Evolutionary conservation across 441 rosid genomes (phyloP).

Genomic region (Populus trichocarpa): DNA sequence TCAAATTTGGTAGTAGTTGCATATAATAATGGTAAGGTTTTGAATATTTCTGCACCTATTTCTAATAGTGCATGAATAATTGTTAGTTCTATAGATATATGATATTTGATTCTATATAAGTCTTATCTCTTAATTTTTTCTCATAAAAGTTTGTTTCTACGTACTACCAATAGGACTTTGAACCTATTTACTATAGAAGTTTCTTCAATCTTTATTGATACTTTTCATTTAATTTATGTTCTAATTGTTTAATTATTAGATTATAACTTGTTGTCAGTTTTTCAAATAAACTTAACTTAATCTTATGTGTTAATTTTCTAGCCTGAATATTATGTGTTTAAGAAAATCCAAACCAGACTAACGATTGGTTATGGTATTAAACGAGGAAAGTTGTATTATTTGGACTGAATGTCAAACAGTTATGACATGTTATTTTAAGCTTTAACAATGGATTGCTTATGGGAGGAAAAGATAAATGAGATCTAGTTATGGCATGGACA

Average conservation of each 20-base stretch:
- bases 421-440: too few relatives aligned
- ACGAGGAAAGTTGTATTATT: not conserved
- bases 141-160: not conserved
- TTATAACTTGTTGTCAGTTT: not conserved
- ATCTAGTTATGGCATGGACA: too few relatives aligned
- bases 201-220: not conserved
- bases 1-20: not conserved
- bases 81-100: not conserved
- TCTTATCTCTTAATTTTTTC: not conserved
- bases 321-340: conserved; percentile 1
- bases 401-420: not conserved
- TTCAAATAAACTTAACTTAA: conserved; percentile 5
- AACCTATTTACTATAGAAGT: not conserved
- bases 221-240: not conserved
- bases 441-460: too few relatives aligned
- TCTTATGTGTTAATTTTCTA: conserved; percentile 2
- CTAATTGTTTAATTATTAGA: not conserved
- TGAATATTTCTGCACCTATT: conserved; percentile 2
- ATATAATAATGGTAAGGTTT: not conserved
- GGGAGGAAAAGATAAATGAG: too few relatives aligned
- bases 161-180: not conserved
- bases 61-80: conserved; percentile 3
- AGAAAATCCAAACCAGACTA: conserved; percentile 1
- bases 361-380: conserved; percentile 6
- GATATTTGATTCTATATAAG: conserved; percentile 1